Evolutionary conservation across 768 basidiomycete genomes (phyloP), one percentile per base, ranked within the genome.

Genomic region (Lentinus brumalis): DNA sequence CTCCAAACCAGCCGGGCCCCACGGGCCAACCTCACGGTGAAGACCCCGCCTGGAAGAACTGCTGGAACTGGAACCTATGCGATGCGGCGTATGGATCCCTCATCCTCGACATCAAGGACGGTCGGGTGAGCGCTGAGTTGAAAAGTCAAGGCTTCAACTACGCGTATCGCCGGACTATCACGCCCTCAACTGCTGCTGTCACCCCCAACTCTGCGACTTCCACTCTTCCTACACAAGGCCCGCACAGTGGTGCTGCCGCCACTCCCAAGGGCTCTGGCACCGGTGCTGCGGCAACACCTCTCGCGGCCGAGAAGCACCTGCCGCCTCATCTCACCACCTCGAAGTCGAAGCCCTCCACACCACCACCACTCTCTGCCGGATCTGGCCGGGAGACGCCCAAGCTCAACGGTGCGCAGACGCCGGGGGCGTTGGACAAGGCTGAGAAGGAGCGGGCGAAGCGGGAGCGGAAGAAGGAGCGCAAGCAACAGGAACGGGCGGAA

Each of bases 61-160:
- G 93, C 72, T 98, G 96, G 96, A 94, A 97, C 72, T 97, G 96
- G 96, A 96, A 98, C 69, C 77, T 98, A 45, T 95, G 95, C 64
- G 97, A 99, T 67, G 96, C 96, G 6, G 92, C 94, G 2, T 97
- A 89, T 62, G 96, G 97, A 1, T 87, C 86, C 11, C 81, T 99
- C 38, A 78, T 97, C 1, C 77, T 99, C 47, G 94, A 97, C 66
- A 78, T 98, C 67, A 90, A 90, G 67, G 96, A 98, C 60, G 95
- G 96, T 7, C 81, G 96, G 51, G 86, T 99, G 49, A 95, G 92
- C 59, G 89, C 90, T 0, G 96, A 98, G 71, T 81, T 96, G 62
- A 96, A 90, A 76, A 92, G 90, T 67, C 92, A 96, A 80, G 96
- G 96, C 38, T 96, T 98, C 81, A 97, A 98, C 77, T 99, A 94